These are phyloP conservation scores for Handroanthus guayacan DNA, from an alignment of 257 asterid species.

Conservation along the genomic window DNA sequence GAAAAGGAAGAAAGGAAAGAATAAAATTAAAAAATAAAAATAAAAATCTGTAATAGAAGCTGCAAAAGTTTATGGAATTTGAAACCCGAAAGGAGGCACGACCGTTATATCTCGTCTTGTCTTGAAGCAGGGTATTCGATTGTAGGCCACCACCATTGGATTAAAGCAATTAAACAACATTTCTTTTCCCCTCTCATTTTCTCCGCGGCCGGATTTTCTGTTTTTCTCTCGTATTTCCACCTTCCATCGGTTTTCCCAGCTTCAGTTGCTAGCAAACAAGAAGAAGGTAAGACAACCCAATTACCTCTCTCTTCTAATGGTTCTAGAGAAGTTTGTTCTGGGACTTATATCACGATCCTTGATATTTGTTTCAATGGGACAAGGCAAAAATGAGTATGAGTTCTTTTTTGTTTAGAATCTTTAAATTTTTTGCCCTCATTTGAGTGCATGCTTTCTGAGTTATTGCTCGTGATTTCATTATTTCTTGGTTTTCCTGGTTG, in stretches of 20 bases:
- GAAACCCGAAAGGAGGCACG: too few relatives aligned
- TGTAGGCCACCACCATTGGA: constrained; percentile 27
- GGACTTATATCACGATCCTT: background rate
- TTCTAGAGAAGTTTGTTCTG: background rate
- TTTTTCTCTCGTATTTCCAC: background rate
- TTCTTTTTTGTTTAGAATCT: background rate
- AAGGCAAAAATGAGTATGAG: background rate
- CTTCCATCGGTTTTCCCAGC: constrained; percentile 4
- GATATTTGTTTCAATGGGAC: background rate
- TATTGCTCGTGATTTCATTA: background rate
- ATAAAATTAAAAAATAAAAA: too few relatives aligned
- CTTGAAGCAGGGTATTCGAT: constrained; percentile 5
- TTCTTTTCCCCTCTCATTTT: constrained; percentile 20
- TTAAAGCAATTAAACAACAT: background rate
- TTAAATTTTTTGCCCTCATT: background rate
- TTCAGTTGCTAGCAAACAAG: background rate
- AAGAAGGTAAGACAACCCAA: constrained; percentile 29
- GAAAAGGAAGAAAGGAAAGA: too few relatives aligned
- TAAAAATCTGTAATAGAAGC: too few relatives aligned
- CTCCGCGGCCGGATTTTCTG: constrained; percentile 24
- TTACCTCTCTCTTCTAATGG: background rate
- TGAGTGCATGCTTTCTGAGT: background rate
- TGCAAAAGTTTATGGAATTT: too few relatives aligned
- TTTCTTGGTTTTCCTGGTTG: constrained; percentile 10
- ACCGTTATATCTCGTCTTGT: background rate